Evolutionary conservation across 2,329 filamentous ascomycete genomes (phyloP), one percentile per base, ranked within the genome.

Genomic region (Pseudopithomyces chartarum): DNA sequence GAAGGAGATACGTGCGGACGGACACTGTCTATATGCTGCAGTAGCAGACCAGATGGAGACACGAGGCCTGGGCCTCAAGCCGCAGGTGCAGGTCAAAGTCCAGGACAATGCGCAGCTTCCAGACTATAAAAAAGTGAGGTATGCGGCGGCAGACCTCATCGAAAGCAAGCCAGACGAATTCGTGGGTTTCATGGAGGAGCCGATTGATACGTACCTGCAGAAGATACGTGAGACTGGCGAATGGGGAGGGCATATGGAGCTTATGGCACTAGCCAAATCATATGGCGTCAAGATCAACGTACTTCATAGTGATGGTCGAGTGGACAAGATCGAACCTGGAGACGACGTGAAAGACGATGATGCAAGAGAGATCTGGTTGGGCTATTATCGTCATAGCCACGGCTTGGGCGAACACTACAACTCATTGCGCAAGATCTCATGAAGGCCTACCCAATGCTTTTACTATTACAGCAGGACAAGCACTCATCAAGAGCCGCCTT

Each of bases 331-430:
- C 60, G 81, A 84, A 66, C 83, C 86, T 6, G 70, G 67, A 1
- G 81, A 78, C 19, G 71, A 76, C 26, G 38, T 47, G 2, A 78
- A 76, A 3, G 76, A 78, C 20, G 73, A 76, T 52, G 69, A 68
- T 10, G 80, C 78, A 63, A 84, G 84, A 65, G 85, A 85, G 63
- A 83, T 96, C 49, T 98, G 95, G 94, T 76, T 99, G 76, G 94
- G 92, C 34, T 99, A 98, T 76, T 98, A 98, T 77, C 85, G 90
- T 67, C 92, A 97, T 79, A 91, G 91, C 47, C 98, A 96, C 75
- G 94, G 94, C 1, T 80, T 99, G 48, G 95, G 95, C 12, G 95
- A 98, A 80, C 95, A 99, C 78, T 99, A 99, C 78, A 99, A 99
- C 74, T 96, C 93, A 52, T 77, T 99, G 73, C 70, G 80, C 42